Base-by-base conservation (phyloP, 768 basidiomycete genomes). In the Wakefieldia striispora region DNA sequence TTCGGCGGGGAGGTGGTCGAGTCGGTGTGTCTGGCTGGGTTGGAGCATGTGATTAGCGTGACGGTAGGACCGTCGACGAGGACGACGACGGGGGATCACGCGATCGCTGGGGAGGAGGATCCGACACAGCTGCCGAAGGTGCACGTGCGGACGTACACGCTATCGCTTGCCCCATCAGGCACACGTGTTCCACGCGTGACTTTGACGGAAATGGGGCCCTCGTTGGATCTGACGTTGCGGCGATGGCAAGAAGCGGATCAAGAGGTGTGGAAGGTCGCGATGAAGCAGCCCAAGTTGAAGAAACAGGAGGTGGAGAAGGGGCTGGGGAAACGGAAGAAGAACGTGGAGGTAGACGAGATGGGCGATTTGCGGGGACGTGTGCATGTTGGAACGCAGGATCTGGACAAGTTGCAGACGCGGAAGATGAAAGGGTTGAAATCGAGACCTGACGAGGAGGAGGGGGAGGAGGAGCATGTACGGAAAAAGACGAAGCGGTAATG, bases 301-400 rank as follows among this genome's bases (percentile, higher is more conserved):
- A 94, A 95, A 75, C 79, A 77, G 51, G 90, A 94, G 31, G 72
- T 95, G 40, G 91, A 90, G 72, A 83, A 79, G 65, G 92, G 93
- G 0, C 63, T 92, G 10, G 92, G 91, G n/a, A 91, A 90, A 78
- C 91, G 89, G 78, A 81, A 78, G 70, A 95, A 93, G 82, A 99
- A 99, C 65, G 65, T 92, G 70, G 92, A 93, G 74, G 90, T 93
- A 60, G 95, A 99, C 74, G 92, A 91, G 69, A 97, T 98, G 95
- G 97, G 97, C 49, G 91, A 99, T 66, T 68, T 94, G 70, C 80
- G 95, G 60, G 97, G 95, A 38, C 78, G 83, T 50, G 81, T 99
- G 24, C 95, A 98, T 69, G 70, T 98, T 48, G 89, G 74, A 50
- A 91, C 83, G 68, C 95, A 99, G 74, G 91, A 98, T 70, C 66